phyloP scores from a whole-genome alignment of 495 filamentous ascomycete species.

The Daldinia decipiens region DNA sequence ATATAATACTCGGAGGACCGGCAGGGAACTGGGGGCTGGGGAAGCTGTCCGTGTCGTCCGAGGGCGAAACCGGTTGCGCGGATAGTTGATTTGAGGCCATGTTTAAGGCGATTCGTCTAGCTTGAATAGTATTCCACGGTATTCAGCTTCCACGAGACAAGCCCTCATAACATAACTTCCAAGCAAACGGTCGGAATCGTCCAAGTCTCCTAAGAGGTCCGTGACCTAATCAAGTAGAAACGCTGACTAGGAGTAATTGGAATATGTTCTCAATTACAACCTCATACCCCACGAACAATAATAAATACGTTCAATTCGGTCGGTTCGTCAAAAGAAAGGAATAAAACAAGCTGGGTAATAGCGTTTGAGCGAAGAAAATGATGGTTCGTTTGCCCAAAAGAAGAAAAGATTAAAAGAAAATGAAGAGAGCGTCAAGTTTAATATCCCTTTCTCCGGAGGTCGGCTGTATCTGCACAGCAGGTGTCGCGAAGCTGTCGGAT shows the following conservation, averaged over 20 bases:
- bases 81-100: constrained; percentile 54
- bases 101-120: constrained; percentile 2
- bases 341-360: constrained; percentile 16
- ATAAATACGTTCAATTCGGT: constrained; percentile 10
- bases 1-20: constrained; percentile 74
- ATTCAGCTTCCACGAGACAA: constrained; percentile 14
- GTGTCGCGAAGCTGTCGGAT: constrained; percentile 40
- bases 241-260: neutral
- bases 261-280: constrained; percentile 1
- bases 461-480: constrained; percentile 37
- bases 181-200: neutral
- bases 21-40: constrained; percentile 52
- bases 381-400: constrained; percentile 17
- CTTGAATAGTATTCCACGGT: neutral
- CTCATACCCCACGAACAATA: neutral
- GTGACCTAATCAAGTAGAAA: constrained; percentile 2
- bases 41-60: constrained; percentile 52
- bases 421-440: constrained; percentile 49
- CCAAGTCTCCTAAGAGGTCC: neutral
- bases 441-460: constrained; percentile 8
- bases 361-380: neutral
- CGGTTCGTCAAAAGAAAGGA: neutral
- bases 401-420: constrained; percentile 12
- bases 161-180: constrained; percentile 13
- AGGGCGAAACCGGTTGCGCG: constrained; percentile 50